These are phyloP conservation scores for Chenopodium berlandieri DNA, from an alignment of 148 eudicot species.

Conservation along the genomic window DNA sequence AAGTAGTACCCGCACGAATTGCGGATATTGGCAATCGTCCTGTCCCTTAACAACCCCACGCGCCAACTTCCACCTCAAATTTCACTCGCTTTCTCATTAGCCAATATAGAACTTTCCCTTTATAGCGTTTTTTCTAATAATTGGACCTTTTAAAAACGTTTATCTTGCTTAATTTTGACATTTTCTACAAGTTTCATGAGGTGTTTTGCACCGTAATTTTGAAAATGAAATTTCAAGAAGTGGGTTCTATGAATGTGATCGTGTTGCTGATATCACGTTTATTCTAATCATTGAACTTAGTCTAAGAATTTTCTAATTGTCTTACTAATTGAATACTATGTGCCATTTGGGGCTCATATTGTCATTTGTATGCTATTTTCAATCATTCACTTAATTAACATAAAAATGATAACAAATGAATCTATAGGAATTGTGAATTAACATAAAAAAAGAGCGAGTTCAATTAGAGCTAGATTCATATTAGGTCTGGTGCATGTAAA, in stretches of 20 bases:
- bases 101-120: neutral
- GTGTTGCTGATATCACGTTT: neutral
- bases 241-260: neutral
- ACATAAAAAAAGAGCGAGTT: no score
- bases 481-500: no score
- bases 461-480: no score
- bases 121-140: neutral
- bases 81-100: neutral
- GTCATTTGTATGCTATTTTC: no score
- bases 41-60: neutral
- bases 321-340: neutral
- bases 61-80: neutral
- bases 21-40: conserved; percentile 6
- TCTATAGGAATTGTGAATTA: no score
- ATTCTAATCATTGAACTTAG: neutral
- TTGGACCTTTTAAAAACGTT: neutral
- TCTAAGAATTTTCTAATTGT: neutral
- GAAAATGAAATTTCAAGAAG: neutral
- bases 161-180: neutral
- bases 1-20: conserved; percentile 13
- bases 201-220: neutral
- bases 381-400: no score
- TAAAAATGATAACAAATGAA: no score
- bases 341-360: no score
- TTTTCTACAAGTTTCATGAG: neutral